A percentile compares a stretch with the other conserved stretches of the same genome.
These are phyloP conservation scores for Furcasterigmium furcatum DNA, from an alignment of 2,329 filamentous ascomycete genomes.

Conservation along the genomic window DNA sequence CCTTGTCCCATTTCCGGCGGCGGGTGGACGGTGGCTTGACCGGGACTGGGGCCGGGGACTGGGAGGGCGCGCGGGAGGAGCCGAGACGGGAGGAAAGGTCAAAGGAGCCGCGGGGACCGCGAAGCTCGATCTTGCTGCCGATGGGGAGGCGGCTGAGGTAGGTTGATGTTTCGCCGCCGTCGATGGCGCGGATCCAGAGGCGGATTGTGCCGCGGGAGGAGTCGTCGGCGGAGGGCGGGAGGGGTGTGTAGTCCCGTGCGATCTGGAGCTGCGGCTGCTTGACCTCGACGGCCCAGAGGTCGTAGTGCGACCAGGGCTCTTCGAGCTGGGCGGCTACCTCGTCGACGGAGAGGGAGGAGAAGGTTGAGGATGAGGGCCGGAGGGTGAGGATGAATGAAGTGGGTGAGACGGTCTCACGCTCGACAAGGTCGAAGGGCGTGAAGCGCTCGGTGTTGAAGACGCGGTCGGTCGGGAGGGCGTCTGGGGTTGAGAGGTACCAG, in stretches of 20 bases:
- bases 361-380: constrained; percentile 30
- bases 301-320: constrained; percentile 34
- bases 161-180: constrained; percentile 78
- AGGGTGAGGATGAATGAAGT: constrained; percentile 69
- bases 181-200: constrained; percentile 76
- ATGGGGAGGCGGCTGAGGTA: constrained; percentile 68
- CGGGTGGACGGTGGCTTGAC: neutral
- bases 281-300: constrained; percentile 85
- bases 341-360: constrained; percentile 17
- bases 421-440: constrained; percentile 61
- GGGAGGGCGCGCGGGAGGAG: constrained; percentile 29
- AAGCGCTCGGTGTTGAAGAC: constrained; percentile 59
- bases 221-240: constrained; percentile 52
- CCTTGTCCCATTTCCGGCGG: neutral
- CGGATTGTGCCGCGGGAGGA: constrained; percentile 47
- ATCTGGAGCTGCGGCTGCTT: constrained; percentile 96
- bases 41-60: neutral
- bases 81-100: constrained; percentile 35
- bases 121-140: constrained; percentile 66
- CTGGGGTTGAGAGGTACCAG: constrained; percentile 5
- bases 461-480: constrained; percentile 12
- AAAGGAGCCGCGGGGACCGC: constrained; percentile 76
- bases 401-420: constrained; percentile 60
- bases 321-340: constrained; percentile 3
- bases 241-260: constrained; percentile 83